Evolutionary conservation across 2,329 filamentous ascomycete species (phyloP), one percentile per base, ranked within the genome.

Genomic region (Xylaria arbuscula): DNA sequence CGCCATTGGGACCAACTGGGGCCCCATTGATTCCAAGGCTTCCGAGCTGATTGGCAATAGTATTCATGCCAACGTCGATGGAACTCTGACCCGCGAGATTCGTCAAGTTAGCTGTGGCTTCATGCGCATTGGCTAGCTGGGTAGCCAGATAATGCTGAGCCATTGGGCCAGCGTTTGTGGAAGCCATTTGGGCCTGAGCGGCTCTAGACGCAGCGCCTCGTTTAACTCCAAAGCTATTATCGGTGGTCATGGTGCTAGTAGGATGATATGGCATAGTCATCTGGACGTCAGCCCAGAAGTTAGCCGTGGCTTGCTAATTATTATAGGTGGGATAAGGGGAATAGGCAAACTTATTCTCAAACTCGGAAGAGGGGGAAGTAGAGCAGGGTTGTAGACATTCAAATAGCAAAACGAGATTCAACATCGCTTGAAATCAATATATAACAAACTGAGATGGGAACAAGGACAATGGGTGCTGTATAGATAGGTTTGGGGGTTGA

Each of bases 1-100:
- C 68, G 38, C 70, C 69, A n/a, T 69, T 69, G 38, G 57, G 71
- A 38, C 63, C 71, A 62, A 72, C 66, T 42, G 74, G 68, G 50
- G 74, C 56, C 66, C 75, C 73, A 67, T 78, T 74, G 67, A 83
- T 77, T 59, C 75, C 79, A 54, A 80, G 76, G 55, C 76, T 75
- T 50, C 77, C 73, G 57, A 83, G 73, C 63, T 77, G 76, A 57
- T 72, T 73, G 34, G 77, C 66, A 51, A 79, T 61, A 45, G 75
- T 67, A 40, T 71, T 74, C 72, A 79, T 77, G 28, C 72, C 72
- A 34, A 64, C 48, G 28, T 77, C 77, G 40, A 70, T 58, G 51
- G 72, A 45, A n/a, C 50, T 38, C 17, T 74, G 76, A 38, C 32
- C 61, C 22, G 73, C 72, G 9, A 63, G 32, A 42, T 70, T 69